Percentiles rank a stretch among this genome's conserved stretches.
These are phyloP conservation scores for Chlorella sp. DNA, from an alignment of 139 green algal genomes.

Conservation along the genomic window DNA sequence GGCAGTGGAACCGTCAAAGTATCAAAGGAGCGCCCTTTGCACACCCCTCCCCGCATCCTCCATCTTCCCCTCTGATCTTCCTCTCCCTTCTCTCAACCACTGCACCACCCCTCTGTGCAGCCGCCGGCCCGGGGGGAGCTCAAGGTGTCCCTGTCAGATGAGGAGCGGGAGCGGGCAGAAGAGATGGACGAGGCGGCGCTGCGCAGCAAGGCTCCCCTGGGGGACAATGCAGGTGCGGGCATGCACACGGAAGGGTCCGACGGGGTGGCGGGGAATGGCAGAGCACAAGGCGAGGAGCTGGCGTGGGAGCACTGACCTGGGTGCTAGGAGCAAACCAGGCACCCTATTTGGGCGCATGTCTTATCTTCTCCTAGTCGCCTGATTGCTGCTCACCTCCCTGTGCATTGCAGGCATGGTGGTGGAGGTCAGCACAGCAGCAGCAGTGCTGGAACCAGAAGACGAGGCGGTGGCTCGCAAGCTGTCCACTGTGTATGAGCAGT, in stretches of 20 bases:
- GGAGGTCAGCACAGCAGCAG: background rate
- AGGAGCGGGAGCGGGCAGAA: background rate
- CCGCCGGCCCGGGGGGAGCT: background rate
- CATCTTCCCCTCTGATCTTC: background rate
- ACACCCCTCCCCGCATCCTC: background rate
- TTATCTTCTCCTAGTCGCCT: too few species aligned
- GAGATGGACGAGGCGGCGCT: background rate
- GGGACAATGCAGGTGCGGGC: background rate
- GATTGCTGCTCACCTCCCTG: background rate
- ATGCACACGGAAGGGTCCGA: too few species aligned
- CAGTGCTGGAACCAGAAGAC: constrained; percentile 11
- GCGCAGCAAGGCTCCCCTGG: constrained; percentile 17
- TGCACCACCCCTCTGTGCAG: background rate
- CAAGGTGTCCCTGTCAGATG: background rate
- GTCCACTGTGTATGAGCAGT: constrained; percentile 15
- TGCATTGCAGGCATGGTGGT: background rate
- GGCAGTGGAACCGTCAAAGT: too few species aligned
- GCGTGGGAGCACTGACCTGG: too few species aligned
- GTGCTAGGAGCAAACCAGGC: too few species aligned
- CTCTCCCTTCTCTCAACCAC: background rate
- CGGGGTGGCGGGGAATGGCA: too few species aligned
- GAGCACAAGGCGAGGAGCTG: too few species aligned
- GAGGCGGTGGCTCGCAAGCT: constrained; percentile 24
- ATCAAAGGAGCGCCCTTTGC: background rate
- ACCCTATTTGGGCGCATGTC: too few species aligned